Base-by-base conservation (phyloP, 2,329 filamentous ascomycete species). In the Fusarium avenaceum region DNA sequence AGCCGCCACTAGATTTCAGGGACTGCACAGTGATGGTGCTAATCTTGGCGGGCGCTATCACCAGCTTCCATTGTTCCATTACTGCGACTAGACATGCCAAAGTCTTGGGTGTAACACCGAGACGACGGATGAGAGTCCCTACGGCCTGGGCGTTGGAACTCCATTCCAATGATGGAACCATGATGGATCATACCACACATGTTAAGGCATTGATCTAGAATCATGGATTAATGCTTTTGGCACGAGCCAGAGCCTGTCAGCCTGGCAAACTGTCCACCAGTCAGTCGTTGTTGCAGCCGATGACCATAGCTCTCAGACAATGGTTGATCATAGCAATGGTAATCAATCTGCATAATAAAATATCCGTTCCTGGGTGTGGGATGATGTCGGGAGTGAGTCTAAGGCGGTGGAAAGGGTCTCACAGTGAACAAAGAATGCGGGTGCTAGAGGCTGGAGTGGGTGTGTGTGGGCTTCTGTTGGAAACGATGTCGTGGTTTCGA, bases 111-210 rank as follows among this genome's bases (percentile, higher is more conserved):
- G 65, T 40, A 43, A 40, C 48, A 50, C 51, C 24, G 35, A 38
- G 19, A 54, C 47, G 35, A 62, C 49, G n/a, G 45, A 62, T 46
- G 39, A 55, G 47, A 50, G 51, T 62, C 46, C 65, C 65, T 59
- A 60, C 47, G 56, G 66, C 66, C 66, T 54, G 57, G 61, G 62
- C 66, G 24, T 58, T 70, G 66, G 66, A 67, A 63, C 46, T 47
- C 22, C 66, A 69, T 70, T 69, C 66, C 66, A 69, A 51, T 22
- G 39, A 64, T 62, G 65, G 49, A 45, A 42, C 55, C 49, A 66
- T 55, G 46, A 55, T 56, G 43, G 40, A 47, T 50, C 47, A 52
- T 66, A 35, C 59, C 48, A 64, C 42, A 45, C 28, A 30, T 35
- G 19, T 51, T 42, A 17, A 49, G 42, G 40, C 47, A 65, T 43